These are phyloP conservation scores for Diaporthe vexans DNA, from an alignment of 2,329 filamentous ascomycete species.

Conservation along the genomic window DNA sequence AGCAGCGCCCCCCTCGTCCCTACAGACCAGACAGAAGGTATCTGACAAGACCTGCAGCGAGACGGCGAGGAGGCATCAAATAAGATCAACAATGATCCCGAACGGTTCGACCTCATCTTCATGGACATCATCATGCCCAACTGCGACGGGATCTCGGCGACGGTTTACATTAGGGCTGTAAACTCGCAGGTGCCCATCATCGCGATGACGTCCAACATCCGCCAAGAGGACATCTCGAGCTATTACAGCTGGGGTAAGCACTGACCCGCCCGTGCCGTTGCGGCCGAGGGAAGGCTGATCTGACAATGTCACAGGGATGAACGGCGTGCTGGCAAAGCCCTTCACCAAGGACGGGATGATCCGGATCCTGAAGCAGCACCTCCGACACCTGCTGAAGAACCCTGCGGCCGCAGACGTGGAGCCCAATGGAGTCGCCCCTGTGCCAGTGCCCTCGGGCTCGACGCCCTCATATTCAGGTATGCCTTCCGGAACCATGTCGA, in stretches of 20 bases:
- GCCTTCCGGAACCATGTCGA: slow-evolving; percentile 50
- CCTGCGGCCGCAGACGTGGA: slow-evolving; percentile 58
- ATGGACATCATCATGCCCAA: slow-evolving; percentile 99
- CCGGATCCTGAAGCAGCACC: slow-evolving; percentile 88
- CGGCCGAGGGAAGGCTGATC: background rate
- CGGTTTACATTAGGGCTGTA: slow-evolving; percentile 91
- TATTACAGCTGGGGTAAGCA: slow-evolving; percentile 94
- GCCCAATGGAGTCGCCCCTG: slow-evolving; percentile 48
- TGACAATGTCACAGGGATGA: slow-evolving; percentile 78
- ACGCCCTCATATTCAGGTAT: slow-evolving; percentile 49
- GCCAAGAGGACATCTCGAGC: slow-evolving; percentile 95
- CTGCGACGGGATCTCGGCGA: slow-evolving; percentile 94
- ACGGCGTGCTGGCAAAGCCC: slow-evolving; percentile 95
- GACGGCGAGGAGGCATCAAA: slow-evolving; percentile 93
- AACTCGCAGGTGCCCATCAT: slow-evolving; percentile 88
- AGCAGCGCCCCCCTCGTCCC: slow-evolving; percentile 47
- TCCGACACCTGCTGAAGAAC: slow-evolving; percentile 85
- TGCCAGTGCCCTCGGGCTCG: slow-evolving; percentile 42
- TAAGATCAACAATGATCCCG: slow-evolving; percentile 73
- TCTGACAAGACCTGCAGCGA: slow-evolving; percentile 62
- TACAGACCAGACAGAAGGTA: background rate
- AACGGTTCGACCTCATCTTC: slow-evolving; percentile 77
- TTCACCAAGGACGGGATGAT: slow-evolving; percentile 92
- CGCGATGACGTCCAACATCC: slow-evolving; percentile 98
- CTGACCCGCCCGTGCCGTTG: slow-evolving; percentile 36